Conservation (phyloP, 2,329 filamentous ascomycete species). For the Fusarium euwallaceae region DNA sequence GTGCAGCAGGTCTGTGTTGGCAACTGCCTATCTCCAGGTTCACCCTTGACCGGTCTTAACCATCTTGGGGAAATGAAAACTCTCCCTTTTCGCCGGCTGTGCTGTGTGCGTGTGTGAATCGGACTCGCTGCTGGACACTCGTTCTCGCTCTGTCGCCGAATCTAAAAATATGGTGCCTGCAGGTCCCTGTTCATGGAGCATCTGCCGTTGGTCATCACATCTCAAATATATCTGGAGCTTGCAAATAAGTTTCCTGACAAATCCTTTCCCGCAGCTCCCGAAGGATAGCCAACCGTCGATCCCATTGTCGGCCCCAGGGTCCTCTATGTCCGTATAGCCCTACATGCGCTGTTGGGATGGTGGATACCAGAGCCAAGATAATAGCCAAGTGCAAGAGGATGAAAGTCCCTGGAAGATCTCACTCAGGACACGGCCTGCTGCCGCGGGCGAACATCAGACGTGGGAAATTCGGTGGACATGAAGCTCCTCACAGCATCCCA, state of each 20-base stretch:
- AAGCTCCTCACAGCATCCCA: neutral
- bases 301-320: slow-evolving; percentile 16
- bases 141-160: neutral
- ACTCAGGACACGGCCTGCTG: neutral
- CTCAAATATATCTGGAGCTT: slow-evolving; percentile 18
- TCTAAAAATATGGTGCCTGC: slow-evolving; percentile 14
- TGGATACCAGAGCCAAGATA: slow-evolving; percentile 4
- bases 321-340: slow-evolving; percentile 2
- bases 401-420: neutral
- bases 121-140: slow-evolving; percentile 12
- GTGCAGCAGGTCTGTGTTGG: slow-evolving; percentile 10
- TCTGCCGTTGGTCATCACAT: slow-evolving; percentile 23
- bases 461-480: neutral
- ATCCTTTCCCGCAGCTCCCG: slow-evolving; percentile 18
- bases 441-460: neutral
- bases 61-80: slow-evolving; percentile 20
- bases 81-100: slow-evolving; percentile 17
- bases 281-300: slow-evolving; percentile 5
- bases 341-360: slow-evolving; percentile 1
- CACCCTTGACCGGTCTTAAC: slow-evolving; percentile 13
- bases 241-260: slow-evolving; percentile 4
- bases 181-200: slow-evolving; percentile 10
- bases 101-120: slow-evolving; percentile 7
- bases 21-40: slow-evolving; percentile 10
- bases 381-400: neutral